Evolutionary conservation across 2,329 filamentous ascomycete genomes (phyloP).

Genomic region (Fusarium sp.): DNA sequence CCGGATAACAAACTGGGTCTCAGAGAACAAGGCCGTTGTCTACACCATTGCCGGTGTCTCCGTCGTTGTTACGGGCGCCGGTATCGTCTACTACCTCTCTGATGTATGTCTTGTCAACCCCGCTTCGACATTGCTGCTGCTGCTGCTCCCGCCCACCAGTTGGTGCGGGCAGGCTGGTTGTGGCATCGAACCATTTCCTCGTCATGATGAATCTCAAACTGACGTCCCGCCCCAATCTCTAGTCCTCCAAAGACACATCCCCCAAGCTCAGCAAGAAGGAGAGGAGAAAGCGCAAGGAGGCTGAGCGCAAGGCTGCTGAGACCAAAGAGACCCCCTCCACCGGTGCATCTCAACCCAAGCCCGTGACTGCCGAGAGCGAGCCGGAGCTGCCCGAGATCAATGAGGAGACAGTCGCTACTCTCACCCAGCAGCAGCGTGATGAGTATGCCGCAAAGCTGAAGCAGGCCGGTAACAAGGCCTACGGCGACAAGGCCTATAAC

Average conservation of each 20-base stretch:
- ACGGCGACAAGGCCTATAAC: constrained; percentile 93
- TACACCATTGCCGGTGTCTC: constrained; percentile 97
- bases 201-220: constrained; percentile 22
- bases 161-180: constrained; percentile 6
- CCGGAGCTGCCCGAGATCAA: constrained; percentile 78
- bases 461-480: constrained; percentile 95
- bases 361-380: constrained; percentile 66
- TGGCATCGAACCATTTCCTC: constrained; percentile 35
- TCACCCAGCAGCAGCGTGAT: constrained; percentile 77
- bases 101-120: constrained; percentile 57
- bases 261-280: constrained; percentile 92
- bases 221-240: constrained; percentile 13
- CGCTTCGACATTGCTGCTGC: constrained; percentile 8
- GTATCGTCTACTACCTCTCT: constrained; percentile 89
- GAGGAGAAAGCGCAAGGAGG: constrained; percentile 87
- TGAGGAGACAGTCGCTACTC: constrained; percentile 65
- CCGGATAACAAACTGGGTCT: constrained; percentile 89
- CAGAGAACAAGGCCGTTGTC: constrained; percentile 94
- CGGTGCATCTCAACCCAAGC: constrained; percentile 57
- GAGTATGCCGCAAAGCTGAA: constrained; percentile 93
- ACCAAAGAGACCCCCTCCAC: constrained; percentile 52
- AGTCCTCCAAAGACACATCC: constrained; percentile 62
- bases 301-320: constrained; percentile 69
- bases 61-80: constrained; percentile 89
- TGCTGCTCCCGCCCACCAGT: constrained; percentile 7